Percentiles rank a stretch among this genome's conserved stretches.
Conservation (phyloP, 176 grass and related monocot species). For the Cenchrus fungigraminus region DNA sequence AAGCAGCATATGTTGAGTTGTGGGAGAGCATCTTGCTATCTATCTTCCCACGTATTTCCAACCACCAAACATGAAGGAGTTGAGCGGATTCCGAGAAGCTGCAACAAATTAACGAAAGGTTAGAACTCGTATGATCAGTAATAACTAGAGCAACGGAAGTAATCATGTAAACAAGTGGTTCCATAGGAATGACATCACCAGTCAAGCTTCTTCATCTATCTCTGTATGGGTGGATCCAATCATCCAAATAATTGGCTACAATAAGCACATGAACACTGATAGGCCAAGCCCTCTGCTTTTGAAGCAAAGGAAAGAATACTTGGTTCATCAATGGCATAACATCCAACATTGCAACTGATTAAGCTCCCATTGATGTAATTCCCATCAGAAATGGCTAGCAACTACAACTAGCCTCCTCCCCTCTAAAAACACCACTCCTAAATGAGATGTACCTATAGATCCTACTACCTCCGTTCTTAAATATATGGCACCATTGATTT, state of each 20-base stretch:
- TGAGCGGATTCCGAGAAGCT: slow-evolving; percentile 52
- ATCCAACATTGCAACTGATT: too few relatives aligned
- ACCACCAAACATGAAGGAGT: slow-evolving; percentile 62
- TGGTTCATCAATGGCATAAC: too few relatives aligned
- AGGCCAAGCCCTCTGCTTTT: too few relatives aligned
- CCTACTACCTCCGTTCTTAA: too few relatives aligned
- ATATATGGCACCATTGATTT: too few relatives aligned
- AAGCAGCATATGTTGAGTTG: slow-evolving; percentile 42
- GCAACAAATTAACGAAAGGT: background rate
- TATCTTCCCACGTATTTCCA: slow-evolving; percentile 65
- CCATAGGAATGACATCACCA: background rate
- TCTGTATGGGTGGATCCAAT: background rate
- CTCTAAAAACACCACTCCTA: too few relatives aligned
- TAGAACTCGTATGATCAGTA: background rate
- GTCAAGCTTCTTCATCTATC: background rate
- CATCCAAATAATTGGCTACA: too few relatives aligned
- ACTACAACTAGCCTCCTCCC: too few relatives aligned
- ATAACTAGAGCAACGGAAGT: background rate
- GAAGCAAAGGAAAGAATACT: background rate
- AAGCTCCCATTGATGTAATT: too few relatives aligned
- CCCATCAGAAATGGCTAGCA: too few relatives aligned
- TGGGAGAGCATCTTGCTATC: slow-evolving; percentile 50
- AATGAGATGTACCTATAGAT: too few relatives aligned
- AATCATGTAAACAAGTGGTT: background rate
- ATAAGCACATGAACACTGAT: too few relatives aligned